Evolutionary conservation across 345 rosid species (phyloP).

Genomic region (Citrus australasica): DNA sequence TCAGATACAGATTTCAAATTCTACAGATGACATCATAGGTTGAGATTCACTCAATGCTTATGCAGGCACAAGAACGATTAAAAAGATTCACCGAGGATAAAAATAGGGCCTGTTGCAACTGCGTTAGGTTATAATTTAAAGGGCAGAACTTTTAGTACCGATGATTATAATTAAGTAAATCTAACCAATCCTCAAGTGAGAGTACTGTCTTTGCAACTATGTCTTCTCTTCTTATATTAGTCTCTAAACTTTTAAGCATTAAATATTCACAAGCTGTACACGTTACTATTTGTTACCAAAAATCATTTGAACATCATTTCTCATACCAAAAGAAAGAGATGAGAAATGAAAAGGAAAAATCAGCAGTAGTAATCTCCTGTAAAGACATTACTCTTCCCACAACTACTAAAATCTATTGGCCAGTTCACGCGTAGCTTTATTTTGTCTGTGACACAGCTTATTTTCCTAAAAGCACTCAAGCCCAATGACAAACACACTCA

Average conservation of each 20-base stretch:
- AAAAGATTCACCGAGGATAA: not conserved
- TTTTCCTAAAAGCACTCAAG: not conserved
- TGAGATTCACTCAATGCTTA: not conserved
- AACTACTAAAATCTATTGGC: not conserved
- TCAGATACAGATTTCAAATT: not conserved
- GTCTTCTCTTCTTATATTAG: not conserved
- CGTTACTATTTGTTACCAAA: not conserved
- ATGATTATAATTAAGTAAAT: not conserved
- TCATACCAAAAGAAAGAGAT: not conserved
- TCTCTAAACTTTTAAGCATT: not conserved
- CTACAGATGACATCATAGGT: not conserved
- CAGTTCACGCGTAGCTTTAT: not conserved
- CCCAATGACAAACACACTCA: not conserved
- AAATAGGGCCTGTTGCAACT: not conserved
- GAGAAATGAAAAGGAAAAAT: not conserved
- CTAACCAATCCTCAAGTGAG: not conserved
- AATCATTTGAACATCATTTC: not conserved
- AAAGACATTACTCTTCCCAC: not conserved
- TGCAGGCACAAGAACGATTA: not conserved
- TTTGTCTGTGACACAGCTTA: not conserved
- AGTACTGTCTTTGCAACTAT: not conserved
- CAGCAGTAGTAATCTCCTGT: not conserved
- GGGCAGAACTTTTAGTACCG: no score
- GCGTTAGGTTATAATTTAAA: not conserved
- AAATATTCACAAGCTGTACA: not conserved